Evolutionary conservation across 257 asterid genomes (phyloP), one percentile per base, ranked within the genome.

Genomic region (Eustoma russellianum): DNA sequence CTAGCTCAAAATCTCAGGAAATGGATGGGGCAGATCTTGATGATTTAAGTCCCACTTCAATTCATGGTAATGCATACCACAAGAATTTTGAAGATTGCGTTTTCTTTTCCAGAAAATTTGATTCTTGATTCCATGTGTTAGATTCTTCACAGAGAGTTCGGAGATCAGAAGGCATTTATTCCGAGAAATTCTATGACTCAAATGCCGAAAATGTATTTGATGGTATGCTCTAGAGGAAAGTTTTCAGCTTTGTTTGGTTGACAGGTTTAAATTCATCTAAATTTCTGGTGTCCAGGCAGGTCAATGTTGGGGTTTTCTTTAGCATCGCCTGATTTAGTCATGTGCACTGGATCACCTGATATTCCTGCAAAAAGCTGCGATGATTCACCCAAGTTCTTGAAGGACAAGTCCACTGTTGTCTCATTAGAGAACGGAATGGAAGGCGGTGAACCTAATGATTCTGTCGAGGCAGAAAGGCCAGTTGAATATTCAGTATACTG

Each of bases 391-490:
- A 77, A 77, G n/a, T 53, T 48, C 59, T 49, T 56, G 43, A 48
- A 56, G 46, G 75, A 71, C 34, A 72, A 52, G 48, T 69, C 86
- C 69, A 63, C 85, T 68, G 81, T 72, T 41, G 81, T 79, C 66
- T 89, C 97, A 13, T 63, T 87, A 66, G 95, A 87, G 65, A 80
- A 83, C 71, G 96, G 98, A 38, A 83, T 90, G 40, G 72, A 78
- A 50, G 96, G 91, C 6, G 66, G 87, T 43, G 85, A 79, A 62
- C 63, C 71, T 10, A 64, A 76, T 47, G 62, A 59, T 53, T 64
- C 77, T 46, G 62, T 56, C 19, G 69, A 73, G 56, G 70, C 60
- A 46, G 69, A 83, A 33, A 47, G 70, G 62, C 70, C 56, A 46
- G 49, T 41, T 41, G 66, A 64, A 19, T 41, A 49, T 30, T 52